phyloP scores from a whole-genome alignment of 257 asterid species.

The Forsythia suspensa region DNA sequence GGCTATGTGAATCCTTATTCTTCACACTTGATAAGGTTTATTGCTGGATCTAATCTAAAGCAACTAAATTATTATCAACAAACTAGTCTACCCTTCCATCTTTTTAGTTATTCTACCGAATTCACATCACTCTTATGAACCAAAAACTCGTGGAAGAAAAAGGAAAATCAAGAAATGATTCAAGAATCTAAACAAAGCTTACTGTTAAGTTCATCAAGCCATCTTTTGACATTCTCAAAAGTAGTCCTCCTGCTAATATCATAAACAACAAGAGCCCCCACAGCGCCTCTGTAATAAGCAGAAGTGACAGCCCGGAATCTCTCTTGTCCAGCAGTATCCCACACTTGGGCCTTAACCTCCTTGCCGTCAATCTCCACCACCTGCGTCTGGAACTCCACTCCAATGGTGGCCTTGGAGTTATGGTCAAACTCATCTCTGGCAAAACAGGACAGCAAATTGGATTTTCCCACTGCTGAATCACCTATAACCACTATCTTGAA shows the following conservation, averaged over 20 bases:
- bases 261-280: slow-evolving; percentile 72
- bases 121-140: not conserved
- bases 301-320: slow-evolving; percentile 84
- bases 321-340: slow-evolving; percentile 95
- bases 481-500: slow-evolving; percentile 80
- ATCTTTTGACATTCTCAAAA: slow-evolving; percentile 59
- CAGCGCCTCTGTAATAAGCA: slow-evolving; percentile 85
- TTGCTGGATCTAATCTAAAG: not conserved
- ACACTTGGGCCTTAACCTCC: slow-evolving; percentile 76
- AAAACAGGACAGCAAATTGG: slow-evolving; percentile 74
- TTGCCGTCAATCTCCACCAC: slow-evolving; percentile 65
- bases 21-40: not conserved
- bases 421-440: slow-evolving; percentile 83
- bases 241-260: slow-evolving; percentile 62
- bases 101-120: too few species aligned
- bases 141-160: too few species aligned
- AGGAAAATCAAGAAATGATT: not conserved
- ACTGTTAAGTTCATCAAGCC: slow-evolving; percentile 86
- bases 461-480: slow-evolving; percentile 85
- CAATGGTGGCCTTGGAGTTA: slow-evolving; percentile 74
- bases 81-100: too few species aligned
- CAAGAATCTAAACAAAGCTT: slow-evolving; percentile 5
- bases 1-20: not conserved
- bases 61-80: not conserved
- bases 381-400: slow-evolving; percentile 88